phyloP scores from a whole-genome alignment of 192 early-diverging fungal genomes.

The Podila epicladia region DNA sequence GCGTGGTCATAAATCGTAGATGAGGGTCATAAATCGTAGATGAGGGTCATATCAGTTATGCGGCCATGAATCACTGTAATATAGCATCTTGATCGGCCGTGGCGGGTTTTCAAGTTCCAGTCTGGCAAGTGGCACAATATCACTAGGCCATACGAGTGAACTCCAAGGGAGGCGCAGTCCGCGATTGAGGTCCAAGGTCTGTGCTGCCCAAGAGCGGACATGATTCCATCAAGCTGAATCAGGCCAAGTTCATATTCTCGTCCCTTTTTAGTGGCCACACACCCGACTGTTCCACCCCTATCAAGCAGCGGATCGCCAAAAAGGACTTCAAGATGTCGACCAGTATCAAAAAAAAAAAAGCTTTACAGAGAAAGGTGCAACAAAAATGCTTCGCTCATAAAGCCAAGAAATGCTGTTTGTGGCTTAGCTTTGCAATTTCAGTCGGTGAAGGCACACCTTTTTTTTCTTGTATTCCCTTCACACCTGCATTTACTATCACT shows the following conservation, averaged over 20 bases:
- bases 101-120: constrained; percentile 55
- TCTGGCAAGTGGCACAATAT: constrained; percentile 56
- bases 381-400: no score
- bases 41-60: no score
- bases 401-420: background rate
- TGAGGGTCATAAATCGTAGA: no score
- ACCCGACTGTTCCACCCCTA: constrained; percentile 14
- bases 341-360: constrained; percentile 6
- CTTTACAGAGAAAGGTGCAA: background rate
- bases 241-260: constrained; percentile 39
- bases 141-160: constrained; percentile 27
- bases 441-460: no score
- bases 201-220: constrained; percentile 48
- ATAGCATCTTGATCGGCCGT: constrained; percentile 63
- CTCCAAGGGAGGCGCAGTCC: constrained; percentile 24
- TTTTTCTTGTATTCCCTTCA: background rate
- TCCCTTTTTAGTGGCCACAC: constrained; percentile 22
- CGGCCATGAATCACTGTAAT: constrained; percentile 44
- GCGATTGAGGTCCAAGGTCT: constrained; percentile 9
- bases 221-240: background rate
- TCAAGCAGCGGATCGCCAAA: constrained; percentile 28
- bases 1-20: no score
- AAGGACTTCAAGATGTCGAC: constrained; percentile 34
- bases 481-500: no score
- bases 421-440: no score